Evolutionary conservation across 257 asterid species (phyloP), one percentile per base, ranked within the genome.

Genomic region (Solanum piurae): DNA sequence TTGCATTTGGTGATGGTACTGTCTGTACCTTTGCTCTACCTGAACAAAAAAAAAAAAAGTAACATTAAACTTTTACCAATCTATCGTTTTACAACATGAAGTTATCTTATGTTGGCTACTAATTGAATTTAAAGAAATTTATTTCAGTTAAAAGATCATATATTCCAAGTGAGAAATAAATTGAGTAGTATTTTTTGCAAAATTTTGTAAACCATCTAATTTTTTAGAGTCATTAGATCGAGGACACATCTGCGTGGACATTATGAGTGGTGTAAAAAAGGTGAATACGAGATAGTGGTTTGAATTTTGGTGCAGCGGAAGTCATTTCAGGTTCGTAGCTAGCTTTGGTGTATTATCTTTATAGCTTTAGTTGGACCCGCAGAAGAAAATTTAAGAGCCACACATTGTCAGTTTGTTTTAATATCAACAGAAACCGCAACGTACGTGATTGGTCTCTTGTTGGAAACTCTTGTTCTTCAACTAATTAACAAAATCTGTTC

Each of bases 11-110:
- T 93, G 91, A 55, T 93, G 92, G 89, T 95, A 94, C 33, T 92
- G 93, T 75, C 91, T 90, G 92, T 91, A 92, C 83, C 98, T 90
- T 85, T 92, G 95, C 80, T 95, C 98, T 90, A 95, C 98, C 98
- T 95, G 69, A 71, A 40, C 38, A 20, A 25, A 34, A 36, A 46
- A 12, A 12, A 60, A 38, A 25, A 12, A 12, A 6, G 6, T 21
- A 55, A 18, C 16, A 18, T 82, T 27, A 29, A 8, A 37, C 27
- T 44, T 25, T 27, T 12, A 77, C 4, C 23, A 42, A 23, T 12
- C 3, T 10, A 6, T 75, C 20, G 12, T 37, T 74, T 40, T 77
- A 77, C 21, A 79, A 27, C 40, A 79, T 9, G 27, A 25, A 77
- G 13, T 44, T 79, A 25, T 77, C 21, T 42, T 9, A 76, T 76